These are phyloP conservation scores for Fusarium falciforme DNA, from an alignment of 2,329 filamentous ascomycete genomes.

Conservation along the genomic window DNA sequence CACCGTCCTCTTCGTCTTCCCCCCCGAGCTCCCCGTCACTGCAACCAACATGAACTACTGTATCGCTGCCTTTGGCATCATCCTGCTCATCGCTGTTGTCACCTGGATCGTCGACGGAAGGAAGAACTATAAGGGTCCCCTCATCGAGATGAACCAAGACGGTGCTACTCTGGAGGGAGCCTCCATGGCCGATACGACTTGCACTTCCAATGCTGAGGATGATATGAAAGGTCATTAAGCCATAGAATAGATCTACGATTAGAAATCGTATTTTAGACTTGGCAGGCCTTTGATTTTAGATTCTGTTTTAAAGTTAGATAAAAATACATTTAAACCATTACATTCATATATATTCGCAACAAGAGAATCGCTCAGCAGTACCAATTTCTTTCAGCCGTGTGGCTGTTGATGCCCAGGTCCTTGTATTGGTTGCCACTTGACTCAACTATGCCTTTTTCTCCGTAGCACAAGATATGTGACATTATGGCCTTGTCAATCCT, in stretches of 20 bases:
- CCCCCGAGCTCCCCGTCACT: slow-evolving; percentile 72
- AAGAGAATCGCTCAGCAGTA: too few species aligned
- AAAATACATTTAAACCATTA: not conserved
- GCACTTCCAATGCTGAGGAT: slow-evolving; percentile 29
- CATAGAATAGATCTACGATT: not conserved
- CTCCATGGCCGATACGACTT: slow-evolving; percentile 33
- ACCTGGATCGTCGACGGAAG: slow-evolving; percentile 63
- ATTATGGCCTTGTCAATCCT: not conserved
- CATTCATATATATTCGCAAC: not conserved
- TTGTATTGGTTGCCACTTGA: too few species aligned
- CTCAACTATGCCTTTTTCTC: too few species aligned
- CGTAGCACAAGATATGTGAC: too few species aligned
- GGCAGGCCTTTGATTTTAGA: not conserved
- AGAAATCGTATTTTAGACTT: not conserved
- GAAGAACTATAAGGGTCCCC: slow-evolving; percentile 58
- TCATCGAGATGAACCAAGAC: slow-evolving; percentile 35
- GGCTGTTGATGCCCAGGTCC: too few species aligned
- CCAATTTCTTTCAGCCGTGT: too few species aligned
- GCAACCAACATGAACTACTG: slow-evolving; percentile 75
- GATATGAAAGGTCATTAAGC: slow-evolving; percentile 14
- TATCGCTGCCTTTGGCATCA: slow-evolving; percentile 60
- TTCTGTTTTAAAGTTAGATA: not conserved
- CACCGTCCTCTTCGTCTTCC: slow-evolving; percentile 80
- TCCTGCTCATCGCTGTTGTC: slow-evolving; percentile 55
- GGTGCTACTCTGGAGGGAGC: slow-evolving; percentile 28